These are phyloP conservation scores for Nicotiana knightiana DNA, from an alignment of 257 asterid genomes.

Conservation along the genomic window DNA sequence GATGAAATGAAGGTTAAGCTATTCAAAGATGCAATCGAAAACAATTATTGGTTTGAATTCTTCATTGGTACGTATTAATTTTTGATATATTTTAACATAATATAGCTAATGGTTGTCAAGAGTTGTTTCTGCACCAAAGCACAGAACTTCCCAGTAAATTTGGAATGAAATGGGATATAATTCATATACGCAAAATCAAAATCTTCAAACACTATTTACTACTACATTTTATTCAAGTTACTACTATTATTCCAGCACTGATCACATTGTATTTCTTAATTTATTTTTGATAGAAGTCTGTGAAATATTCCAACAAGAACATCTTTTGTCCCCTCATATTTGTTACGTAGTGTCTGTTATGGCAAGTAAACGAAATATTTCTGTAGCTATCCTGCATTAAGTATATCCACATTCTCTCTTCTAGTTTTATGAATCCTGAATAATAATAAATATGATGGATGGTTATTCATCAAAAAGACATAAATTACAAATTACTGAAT, in stretches of 20 bases:
- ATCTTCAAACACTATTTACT: background rate
- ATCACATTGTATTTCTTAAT: background rate
- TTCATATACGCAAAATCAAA: background rate
- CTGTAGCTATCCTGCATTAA: background rate
- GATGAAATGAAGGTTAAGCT: conserved; percentile 45
- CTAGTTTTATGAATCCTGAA: background rate
- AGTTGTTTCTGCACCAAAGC: background rate
- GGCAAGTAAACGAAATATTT: background rate
- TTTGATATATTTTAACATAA: background rate
- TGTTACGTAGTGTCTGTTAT: background rate
- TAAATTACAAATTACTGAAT: background rate
- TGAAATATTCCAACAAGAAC: background rate
- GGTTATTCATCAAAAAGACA: background rate
- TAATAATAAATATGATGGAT: background rate
- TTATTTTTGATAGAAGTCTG: background rate
- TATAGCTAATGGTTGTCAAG: background rate
- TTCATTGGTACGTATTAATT: conserved; percentile 38
- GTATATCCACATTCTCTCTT: background rate
- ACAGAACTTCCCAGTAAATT: background rate
- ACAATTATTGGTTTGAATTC: conserved; percentile 50
- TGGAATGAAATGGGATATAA: background rate
- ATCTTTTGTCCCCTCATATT: background rate
- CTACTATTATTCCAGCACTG: background rate
- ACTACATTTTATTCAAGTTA: background rate
- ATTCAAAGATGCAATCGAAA: conserved; percentile 46